Evolutionary conservation across 306 rosid genomes (phyloP).

Genomic region (Aeschynomene evenia): DNA sequence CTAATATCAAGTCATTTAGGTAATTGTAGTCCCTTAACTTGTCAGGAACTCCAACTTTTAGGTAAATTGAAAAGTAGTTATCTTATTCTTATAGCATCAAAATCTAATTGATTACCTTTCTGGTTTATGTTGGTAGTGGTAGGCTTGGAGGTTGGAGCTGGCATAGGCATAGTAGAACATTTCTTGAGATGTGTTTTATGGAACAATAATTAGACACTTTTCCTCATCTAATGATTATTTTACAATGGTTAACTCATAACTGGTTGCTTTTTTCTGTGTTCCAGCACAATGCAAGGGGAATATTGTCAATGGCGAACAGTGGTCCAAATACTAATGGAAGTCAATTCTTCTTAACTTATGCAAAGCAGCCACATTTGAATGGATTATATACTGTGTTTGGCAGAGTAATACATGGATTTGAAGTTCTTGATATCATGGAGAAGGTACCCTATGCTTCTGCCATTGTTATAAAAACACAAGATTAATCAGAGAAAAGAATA

Average conservation of each 20-base stretch:
- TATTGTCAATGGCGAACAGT: constrained; percentile 88
- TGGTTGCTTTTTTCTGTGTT: constrained; percentile 26
- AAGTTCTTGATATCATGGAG: constrained; percentile 97
- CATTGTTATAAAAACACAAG: neutral
- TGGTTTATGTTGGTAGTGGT: constrained; percentile 4
- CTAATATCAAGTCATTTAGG: no score
- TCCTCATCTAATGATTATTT: neutral
- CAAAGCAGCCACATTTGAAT: constrained; percentile 91
- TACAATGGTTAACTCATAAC: neutral
- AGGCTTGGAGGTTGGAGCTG: neutral
- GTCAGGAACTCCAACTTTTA: constrained; percentile 6
- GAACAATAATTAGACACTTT: neutral
- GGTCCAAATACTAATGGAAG: constrained; percentile 98
- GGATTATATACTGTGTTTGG: constrained; percentile 87
- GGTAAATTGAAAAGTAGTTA: neutral
- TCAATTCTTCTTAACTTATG: constrained; percentile 78
- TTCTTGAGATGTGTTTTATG: constrained; percentile 6
- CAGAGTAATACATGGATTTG: constrained; percentile 92
- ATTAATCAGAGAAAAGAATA: no score
- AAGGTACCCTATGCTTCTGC: constrained; percentile 52
- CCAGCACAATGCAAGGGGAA: constrained; percentile 95
- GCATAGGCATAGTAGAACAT: neutral
- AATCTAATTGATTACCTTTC: neutral
- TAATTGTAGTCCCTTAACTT: neutral
- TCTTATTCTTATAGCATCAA: constrained; percentile 2